Conservation (phyloP, 1,284 basidiomycete species). For the Athelia sp. region DNA sequence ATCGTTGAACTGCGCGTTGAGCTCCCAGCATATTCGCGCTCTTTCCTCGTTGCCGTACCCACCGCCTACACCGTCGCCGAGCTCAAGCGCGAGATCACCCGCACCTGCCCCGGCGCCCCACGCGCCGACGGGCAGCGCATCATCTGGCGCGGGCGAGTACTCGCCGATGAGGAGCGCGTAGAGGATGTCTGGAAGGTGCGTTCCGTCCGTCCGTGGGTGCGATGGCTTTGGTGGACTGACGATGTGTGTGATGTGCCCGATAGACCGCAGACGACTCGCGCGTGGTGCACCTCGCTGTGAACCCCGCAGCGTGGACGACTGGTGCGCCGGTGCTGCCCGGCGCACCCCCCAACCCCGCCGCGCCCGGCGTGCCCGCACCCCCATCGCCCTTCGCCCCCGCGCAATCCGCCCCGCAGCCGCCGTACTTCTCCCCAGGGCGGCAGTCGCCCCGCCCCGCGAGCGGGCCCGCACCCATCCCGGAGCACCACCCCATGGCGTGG, state of each 20-base stretch:
- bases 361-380: slow-evolving; percentile 8
- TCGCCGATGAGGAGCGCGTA: slow-evolving; percentile 62
- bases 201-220: slow-evolving; percentile 6
- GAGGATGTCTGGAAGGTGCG: slow-evolving; percentile 66
- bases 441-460: not conserved
- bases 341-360: slow-evolving; percentile 6
- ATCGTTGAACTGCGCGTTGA: slow-evolving; percentile 58
- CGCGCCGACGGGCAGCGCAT: slow-evolving; percentile 64
- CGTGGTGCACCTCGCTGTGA: slow-evolving; percentile 69
- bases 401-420: slow-evolving; percentile 1
- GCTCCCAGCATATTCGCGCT: slow-evolving; percentile 65
- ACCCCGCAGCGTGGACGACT: slow-evolving; percentile 69
- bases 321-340: slow-evolving; percentile 35
- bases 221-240: slow-evolving; percentile 11
- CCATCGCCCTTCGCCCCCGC: slow-evolving; percentile 1
- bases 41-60: slow-evolving; percentile 53
- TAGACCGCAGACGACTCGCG: slow-evolving; percentile 54
- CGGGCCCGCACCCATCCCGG: slow-evolving; percentile 7
- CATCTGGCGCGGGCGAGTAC: slow-evolving; percentile 66
- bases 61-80: slow-evolving; percentile 47
- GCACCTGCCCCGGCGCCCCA: slow-evolving; percentile 59
- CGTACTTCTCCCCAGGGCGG: not conserved
- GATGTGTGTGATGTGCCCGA: slow-evolving; percentile 5
- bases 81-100: slow-evolving; percentile 63
- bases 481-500: slow-evolving; percentile 27